Evolutionary conservation across 2,329 filamentous ascomycete species (phyloP).

Genomic region (Aspergillus aculeatinus): DNA sequence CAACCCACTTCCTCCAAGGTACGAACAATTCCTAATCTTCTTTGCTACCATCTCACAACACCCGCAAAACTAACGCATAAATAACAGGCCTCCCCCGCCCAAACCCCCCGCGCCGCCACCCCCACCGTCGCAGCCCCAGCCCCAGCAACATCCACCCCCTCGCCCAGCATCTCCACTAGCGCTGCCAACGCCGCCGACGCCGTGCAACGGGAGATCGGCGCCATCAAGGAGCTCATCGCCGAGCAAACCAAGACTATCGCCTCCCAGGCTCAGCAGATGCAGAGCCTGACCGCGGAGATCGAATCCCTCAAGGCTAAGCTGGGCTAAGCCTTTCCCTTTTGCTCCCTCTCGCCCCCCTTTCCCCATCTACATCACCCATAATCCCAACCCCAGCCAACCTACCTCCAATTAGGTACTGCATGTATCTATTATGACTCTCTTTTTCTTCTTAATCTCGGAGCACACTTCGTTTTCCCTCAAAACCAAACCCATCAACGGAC

Average conservation of each 20-base stretch:
- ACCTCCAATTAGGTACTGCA: background rate
- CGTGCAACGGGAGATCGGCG: conserved; percentile 65
- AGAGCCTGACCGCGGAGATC: conserved; percentile 67
- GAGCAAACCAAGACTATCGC: conserved; percentile 75
- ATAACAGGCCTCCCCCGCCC: conserved; percentile 17
- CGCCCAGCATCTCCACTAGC: conserved; percentile 23
- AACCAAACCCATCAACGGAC: too few relatives aligned
- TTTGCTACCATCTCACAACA: background rate
- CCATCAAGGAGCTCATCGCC: conserved; percentile 76
- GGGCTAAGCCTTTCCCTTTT: conserved; percentile 36
- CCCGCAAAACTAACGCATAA: background rate
- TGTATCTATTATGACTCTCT: conserved; percentile 5
- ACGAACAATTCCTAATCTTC: conserved; percentile 9
- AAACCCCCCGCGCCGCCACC: conserved; percentile 25
- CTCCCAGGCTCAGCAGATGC: conserved; percentile 74
- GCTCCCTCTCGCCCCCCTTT: background rate
- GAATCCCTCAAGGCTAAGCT: conserved; percentile 78
- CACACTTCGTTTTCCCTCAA: too few relatives aligned
- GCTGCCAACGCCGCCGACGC: conserved; percentile 45
- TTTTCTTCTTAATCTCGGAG: background rate
- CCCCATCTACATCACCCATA: conserved; percentile 1
- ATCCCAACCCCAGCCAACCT: background rate
- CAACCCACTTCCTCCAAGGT: conserved; percentile 26
- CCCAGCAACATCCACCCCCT: conserved; percentile 18
- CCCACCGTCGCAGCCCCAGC: conserved; percentile 43